These are phyloP conservation scores for Hippophae gyantsensis DNA, from an alignment of 306 rosid genomes.

Conservation along the genomic window DNA sequence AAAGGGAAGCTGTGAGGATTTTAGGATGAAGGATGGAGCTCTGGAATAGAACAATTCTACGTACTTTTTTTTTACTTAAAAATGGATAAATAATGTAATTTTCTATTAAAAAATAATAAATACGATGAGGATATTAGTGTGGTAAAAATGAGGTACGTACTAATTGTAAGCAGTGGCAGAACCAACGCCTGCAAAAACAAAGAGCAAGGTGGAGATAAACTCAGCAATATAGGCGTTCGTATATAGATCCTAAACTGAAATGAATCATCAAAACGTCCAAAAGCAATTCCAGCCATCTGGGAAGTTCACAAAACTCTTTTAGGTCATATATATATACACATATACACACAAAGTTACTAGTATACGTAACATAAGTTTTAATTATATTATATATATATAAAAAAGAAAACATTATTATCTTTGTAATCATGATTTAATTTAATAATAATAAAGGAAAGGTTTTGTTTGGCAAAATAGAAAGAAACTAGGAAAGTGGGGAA, in stretches of 20 bases:
- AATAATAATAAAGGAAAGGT: too few relatives aligned
- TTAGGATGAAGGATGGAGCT: too few relatives aligned
- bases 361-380: too few relatives aligned
- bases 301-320: constrained; percentile 21
- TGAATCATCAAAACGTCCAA: constrained; percentile 73
- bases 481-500: constrained; percentile 13
- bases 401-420: neutral
- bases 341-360: constrained; percentile 13
- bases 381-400: neutral
- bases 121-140: neutral
- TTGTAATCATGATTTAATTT: too few relatives aligned
- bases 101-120: neutral
- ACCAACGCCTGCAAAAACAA: constrained; percentile 89
- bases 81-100: too few relatives aligned
- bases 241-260: constrained; percentile 52
- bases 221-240: constrained; percentile 83
- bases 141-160: constrained; percentile 5
- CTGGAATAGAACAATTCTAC: too few relatives aligned
- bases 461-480: constrained; percentile 13
- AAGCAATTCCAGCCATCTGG: constrained; percentile 67
- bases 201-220: constrained; percentile 84
- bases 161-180: constrained; percentile 72
- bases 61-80: too few relatives aligned
- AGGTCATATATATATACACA: too few relatives aligned
- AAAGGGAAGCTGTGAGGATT: too few relatives aligned